Conservation (phyloP, 2,329 filamentous ascomycete species). For the Clonostachys solani region DNA sequence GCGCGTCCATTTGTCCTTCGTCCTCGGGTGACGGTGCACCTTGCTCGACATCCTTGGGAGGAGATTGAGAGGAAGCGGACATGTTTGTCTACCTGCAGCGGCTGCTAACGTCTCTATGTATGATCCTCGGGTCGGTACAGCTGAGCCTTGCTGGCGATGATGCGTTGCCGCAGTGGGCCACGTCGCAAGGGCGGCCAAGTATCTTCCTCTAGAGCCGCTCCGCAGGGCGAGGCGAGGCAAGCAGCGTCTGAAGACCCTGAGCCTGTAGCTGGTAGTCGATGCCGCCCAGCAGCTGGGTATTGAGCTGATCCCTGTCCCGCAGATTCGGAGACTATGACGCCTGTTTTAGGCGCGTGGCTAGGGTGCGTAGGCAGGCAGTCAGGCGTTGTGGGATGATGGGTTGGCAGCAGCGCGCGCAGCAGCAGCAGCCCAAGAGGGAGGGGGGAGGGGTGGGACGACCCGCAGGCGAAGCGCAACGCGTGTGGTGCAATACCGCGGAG, state of each 20-base stretch:
- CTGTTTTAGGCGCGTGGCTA: neutral
- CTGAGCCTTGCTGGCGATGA: slow-evolving; percentile 38
- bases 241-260: neutral
- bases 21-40: slow-evolving; percentile 90
- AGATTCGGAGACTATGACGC: slow-evolving; percentile 2
- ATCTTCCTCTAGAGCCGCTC: neutral
- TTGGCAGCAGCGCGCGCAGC: neutral
- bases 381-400: slow-evolving; percentile 1
- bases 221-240: no score
- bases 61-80: slow-evolving; percentile 82
- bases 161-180: slow-evolving; percentile 53
- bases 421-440: neutral
- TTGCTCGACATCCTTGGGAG: slow-evolving; percentile 92
- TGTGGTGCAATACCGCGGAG: no score
- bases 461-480: no score
- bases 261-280: neutral
- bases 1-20: slow-evolving; percentile 87
- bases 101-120: slow-evolving; percentile 50
- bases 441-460: slow-evolving; percentile 3
- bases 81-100: slow-evolving; percentile 78
- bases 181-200: slow-evolving; percentile 40
- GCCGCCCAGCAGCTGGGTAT: neutral
- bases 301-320: slow-evolving; percentile 1
- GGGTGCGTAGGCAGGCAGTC: neutral
- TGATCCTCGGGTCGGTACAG: slow-evolving; percentile 47